Percentiles rank a stretch among this genome's conserved stretches.
Conservation (phyloP, 1,284 basidiomycete species). For the Leccinum subrobustum region DNA sequence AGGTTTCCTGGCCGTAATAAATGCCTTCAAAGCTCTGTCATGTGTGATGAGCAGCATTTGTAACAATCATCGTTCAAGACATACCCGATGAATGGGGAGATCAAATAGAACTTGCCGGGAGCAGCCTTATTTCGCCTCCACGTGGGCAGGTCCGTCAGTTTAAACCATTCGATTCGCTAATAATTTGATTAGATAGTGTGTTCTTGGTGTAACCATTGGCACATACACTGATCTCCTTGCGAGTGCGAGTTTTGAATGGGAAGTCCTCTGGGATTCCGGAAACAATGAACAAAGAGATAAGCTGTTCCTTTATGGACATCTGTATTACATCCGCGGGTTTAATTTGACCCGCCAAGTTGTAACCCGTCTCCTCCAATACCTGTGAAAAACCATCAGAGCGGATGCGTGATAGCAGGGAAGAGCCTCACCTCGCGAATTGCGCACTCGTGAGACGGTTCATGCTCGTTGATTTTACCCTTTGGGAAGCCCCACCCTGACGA, state of each 20-base stretch:
- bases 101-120: conserved; percentile 89
- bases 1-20: conserved; percentile 56
- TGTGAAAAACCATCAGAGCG: conserved; percentile 32
- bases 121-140: conserved; percentile 83
- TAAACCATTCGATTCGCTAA: conserved; percentile 98
- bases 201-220: neutral
- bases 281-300: conserved; percentile 91
- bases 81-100: conserved; percentile 92
- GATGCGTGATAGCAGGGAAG: neutral
- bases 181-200: conserved; percentile 14
- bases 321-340: conserved; percentile 76
- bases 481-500: conserved; percentile 98
- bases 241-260: conserved; percentile 88
- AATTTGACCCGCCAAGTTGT: conserved; percentile 75
- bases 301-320: conserved; percentile 86
- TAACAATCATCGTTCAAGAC: conserved; percentile 30
- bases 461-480: conserved; percentile 98
- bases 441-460: conserved; percentile 81
- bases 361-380: conserved; percentile 95
- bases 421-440: conserved; percentile 83
- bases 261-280: conserved; percentile 89
- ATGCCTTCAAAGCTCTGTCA: conserved; percentile 61
- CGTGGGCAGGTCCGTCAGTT: conserved; percentile 85
- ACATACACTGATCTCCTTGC: conserved; percentile 97
- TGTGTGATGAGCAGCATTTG: conserved; percentile 10